Percentiles rank a stretch among this genome's conserved stretches.
Evolutionary conservation across 768 basidiomycete genomes (phyloP).

Genomic region (Suillus subalutaceus): DNA sequence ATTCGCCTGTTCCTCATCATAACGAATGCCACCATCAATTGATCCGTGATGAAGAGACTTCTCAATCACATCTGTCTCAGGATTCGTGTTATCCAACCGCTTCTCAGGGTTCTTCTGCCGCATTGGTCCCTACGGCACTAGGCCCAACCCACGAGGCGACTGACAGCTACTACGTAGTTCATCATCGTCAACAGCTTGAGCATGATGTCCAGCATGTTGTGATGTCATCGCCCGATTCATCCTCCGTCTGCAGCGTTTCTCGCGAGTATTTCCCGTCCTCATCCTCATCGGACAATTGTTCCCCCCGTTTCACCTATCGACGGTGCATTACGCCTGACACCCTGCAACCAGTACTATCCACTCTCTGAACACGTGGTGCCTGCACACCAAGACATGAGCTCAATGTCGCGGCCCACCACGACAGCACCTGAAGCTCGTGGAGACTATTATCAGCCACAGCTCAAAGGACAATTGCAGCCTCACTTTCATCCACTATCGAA

Average conservation of each 20-base stretch:
- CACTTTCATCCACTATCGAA: constrained; percentile 25
- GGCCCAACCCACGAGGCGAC: not conserved
- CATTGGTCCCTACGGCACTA: not conserved
- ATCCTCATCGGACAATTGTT: constrained; percentile 25
- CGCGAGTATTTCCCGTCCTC: constrained; percentile 28
- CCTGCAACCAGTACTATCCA: constrained; percentile 31
- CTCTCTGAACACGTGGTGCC: constrained; percentile 23
- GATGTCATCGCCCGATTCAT: constrained; percentile 32
- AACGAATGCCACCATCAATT: constrained; percentile 1
- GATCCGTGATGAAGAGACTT: constrained; percentile 4
- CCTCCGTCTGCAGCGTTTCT: constrained; percentile 30
- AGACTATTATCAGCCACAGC: constrained; percentile 2
- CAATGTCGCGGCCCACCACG: constrained; percentile 23
- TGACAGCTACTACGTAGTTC: not conserved
- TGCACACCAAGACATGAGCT: constrained; percentile 19
- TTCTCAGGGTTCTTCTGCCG: constrained; percentile 7
- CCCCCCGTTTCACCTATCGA: constrained; percentile 35
- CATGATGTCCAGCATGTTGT: constrained; percentile 29
- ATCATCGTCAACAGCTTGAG: constrained; percentile 26
- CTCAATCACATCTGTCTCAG: constrained; percentile 1
- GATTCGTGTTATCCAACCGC: not conserved
- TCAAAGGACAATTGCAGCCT: constrained; percentile 13
- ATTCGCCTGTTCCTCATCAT: constrained; percentile 28
- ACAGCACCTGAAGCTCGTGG: constrained; percentile 10
- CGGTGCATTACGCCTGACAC: constrained; percentile 23